Conservation (phyloP, 2,329 filamentous ascomycete species). For the Helotiales sp. region DNA sequence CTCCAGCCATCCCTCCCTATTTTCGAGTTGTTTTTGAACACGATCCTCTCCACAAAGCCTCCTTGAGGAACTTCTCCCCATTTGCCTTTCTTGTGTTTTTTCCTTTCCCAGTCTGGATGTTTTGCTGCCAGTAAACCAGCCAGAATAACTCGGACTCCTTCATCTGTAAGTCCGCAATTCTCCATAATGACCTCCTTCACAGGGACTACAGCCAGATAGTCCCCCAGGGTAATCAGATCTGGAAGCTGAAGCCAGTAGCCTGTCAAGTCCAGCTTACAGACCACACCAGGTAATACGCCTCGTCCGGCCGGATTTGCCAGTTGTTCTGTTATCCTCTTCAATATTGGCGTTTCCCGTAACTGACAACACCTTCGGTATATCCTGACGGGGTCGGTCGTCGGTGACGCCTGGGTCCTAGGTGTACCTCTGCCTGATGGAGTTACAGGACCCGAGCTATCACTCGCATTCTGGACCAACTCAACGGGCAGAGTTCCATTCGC, state of each 20-base stretch:
- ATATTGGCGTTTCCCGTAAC: slow-evolving; percentile 85
- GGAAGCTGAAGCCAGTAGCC: slow-evolving; percentile 82
- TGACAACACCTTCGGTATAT: slow-evolving; percentile 97
- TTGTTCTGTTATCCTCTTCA: slow-evolving; percentile 91
- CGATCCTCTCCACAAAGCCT: slow-evolving; percentile 84
- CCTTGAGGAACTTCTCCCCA: slow-evolving; percentile 46
- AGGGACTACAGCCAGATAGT: slow-evolving; percentile 92
- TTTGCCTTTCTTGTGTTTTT: slow-evolving; percentile 29
- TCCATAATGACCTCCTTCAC: slow-evolving; percentile 86
- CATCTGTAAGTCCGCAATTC: slow-evolving; percentile 84
- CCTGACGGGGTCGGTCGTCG: slow-evolving; percentile 87
- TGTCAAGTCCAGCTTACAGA: slow-evolving; percentile 81
- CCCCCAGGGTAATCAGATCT: slow-evolving; percentile 85
- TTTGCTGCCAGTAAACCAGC: slow-evolving; percentile 84
- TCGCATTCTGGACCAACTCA: slow-evolving; percentile 74
- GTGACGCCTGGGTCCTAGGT: slow-evolving; percentile 64
- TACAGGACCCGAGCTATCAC: slow-evolving; percentile 55
- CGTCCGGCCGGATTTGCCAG: slow-evolving; percentile 72
- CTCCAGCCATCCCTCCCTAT: slow-evolving; percentile 89
- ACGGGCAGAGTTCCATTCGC: slow-evolving; percentile 86
- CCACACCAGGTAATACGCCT: slow-evolving; percentile 70
- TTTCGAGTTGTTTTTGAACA: slow-evolving; percentile 86
- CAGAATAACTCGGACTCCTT: slow-evolving; percentile 83
- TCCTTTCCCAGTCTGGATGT: slow-evolving; percentile 57
- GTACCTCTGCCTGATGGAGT: slow-evolving; percentile 40